Percentiles rank a stretch among this genome's conserved stretches.
Evolutionary conservation across 306 rosid species (phyloP).

Genomic region (Cucumis cinereus): DNA sequence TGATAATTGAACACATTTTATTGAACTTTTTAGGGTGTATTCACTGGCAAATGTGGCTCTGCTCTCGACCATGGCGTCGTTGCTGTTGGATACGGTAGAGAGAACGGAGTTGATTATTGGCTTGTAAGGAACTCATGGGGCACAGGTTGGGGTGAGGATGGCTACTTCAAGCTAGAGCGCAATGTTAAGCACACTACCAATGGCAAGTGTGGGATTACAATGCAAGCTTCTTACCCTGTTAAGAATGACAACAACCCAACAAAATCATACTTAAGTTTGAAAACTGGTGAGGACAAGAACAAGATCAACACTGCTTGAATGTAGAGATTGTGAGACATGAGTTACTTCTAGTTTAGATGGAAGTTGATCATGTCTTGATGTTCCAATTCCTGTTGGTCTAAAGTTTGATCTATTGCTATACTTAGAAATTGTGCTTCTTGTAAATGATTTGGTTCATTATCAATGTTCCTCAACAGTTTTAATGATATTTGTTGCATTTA

Average conservation of each 20-base stretch:
- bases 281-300: constrained; percentile 9
- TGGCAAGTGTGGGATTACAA: constrained; percentile 78
- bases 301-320: constrained; percentile 37
- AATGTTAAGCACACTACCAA: constrained; percentile 17
- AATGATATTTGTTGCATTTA: constrained; percentile 1
- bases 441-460: background rate
- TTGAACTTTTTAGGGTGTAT: constrained; percentile 44
- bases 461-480: background rate
- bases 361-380: background rate
- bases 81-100: constrained; percentile 72
- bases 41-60: constrained; percentile 66
- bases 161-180: constrained; percentile 69
- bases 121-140: constrained; percentile 98
- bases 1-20: background rate
- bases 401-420: background rate
- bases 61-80: constrained; percentile 76
- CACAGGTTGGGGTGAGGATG: constrained; percentile 69
- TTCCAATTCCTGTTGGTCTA: background rate
- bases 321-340: background rate
- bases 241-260: constrained; percentile 31
- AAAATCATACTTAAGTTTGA: constrained; percentile 7
- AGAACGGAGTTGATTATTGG: constrained; percentile 80
- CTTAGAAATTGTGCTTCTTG: background rate
- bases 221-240: constrained; percentile 72
- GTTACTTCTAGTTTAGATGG: background rate